Evolutionary conservation across 2,329 filamentous ascomycete genomes (phyloP), one percentile per base, ranked within the genome.

Genomic region (Xylaria polymorpha): DNA sequence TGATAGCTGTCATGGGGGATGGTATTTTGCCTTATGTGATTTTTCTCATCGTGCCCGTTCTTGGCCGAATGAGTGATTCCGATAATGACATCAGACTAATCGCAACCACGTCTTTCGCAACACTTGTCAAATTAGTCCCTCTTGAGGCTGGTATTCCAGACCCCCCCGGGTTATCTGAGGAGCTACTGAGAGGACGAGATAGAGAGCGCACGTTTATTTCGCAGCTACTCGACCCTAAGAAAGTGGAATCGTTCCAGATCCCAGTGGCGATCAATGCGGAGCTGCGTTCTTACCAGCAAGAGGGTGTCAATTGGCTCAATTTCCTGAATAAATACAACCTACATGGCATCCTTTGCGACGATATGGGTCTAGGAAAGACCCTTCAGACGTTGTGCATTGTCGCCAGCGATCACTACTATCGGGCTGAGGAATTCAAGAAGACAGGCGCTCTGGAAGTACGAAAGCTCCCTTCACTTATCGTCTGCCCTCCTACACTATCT

Each of bases 291-390:
- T 99, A 99, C 78, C 97, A 99, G 80, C 96, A 99, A 80, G 96
- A 99, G 63, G 96, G 96, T 79, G 95, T 99, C 78, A 99, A 99
- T 79, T 99, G 96, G 96, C 88, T 99, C 61, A 91, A 97, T 66
- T 99, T 99, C 83, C 90, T 99, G 74, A 99, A 99, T 80, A 94
- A 94, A 67, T 99, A 98, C 79, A 95, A 99, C 76, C 88, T 99
- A 1, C 97, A 99, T 75, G 96, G 96, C 58, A 98, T 99, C 80
- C 92, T 99, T 68, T 99, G 96, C 79, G 96, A 99, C 77, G 96
- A 99, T 80, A 99, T 99, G 96, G 96, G 96, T 77, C 91, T 99
- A 35, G 96, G 96, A 59, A 99, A 99, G 83, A 99, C 96, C 1
- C 84, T 99, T 12, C 96, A 99, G 80, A 99, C 97, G 0, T 88